Base-by-base conservation (phyloP, 2,329 filamentous ascomycete species). In the Orbilia blumenaviensis region DNA sequence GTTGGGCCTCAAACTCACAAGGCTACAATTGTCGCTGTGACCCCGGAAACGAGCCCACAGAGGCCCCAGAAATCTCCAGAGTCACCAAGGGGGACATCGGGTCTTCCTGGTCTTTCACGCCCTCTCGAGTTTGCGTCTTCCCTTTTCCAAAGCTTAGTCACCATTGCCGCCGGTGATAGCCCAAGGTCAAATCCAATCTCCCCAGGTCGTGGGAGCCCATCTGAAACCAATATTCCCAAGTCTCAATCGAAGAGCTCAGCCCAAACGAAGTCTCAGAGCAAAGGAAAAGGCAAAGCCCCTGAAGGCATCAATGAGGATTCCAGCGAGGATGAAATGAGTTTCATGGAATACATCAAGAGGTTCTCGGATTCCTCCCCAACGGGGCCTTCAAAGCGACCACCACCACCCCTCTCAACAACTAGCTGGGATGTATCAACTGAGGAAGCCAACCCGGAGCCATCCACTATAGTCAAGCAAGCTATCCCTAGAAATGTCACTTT, bases 281-380 rank as follows among this genome's bases (percentile, higher is more conserved):
- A n/a, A 12, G 18, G 23, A 16, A 23, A 34, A 21, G 27, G 6
- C 1, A 4, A 34, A 54, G 3, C 32, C 18, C 29, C 52, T 12
- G 6, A 23, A 14, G 9, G 9, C n/a, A 0, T 21, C 14, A 36
- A 56, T 9, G 56, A 67, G 5, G 72, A 76, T 21, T 76, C 64
- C 3, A 76, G 72, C 41, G 72, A 66, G 6, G 64, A 76, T 34
- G 72, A 76, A 38, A 46, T 76, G 58, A 69, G 16, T 9, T 76
- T 76, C 32, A 64, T 76, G 64, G 48, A 69, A 27, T 76, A 76
- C 29, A 63, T 76, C 29, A 66, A 61, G 25, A 44, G 32, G 38
- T 76, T 76, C 48, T 44, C 71, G 10, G 71, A 68, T 14, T 27
- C 56, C 25, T 66, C 64, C 7, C 60, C 72, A 34, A 23, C n/a